A percentile compares a stretch with the other conserved stretches of the same genome.
Evolutionary conservation across 2,329 filamentous ascomycete genomes (phyloP).

Genomic region (Aspergillus felis): DNA sequence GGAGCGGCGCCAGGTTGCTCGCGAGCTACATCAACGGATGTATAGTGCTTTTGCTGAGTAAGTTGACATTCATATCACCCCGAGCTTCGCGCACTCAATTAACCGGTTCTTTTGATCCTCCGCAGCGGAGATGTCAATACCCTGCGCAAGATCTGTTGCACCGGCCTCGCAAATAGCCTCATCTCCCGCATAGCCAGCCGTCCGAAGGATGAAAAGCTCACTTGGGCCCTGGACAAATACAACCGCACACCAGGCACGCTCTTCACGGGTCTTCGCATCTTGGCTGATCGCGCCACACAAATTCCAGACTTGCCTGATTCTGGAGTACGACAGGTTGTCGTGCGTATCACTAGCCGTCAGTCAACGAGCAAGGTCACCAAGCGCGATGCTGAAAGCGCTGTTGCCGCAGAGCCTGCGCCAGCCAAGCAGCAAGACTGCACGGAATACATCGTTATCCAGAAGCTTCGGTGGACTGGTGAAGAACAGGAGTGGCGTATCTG

Average conservation of each 20-base stretch:
- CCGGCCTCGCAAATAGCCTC: constrained; percentile 35
- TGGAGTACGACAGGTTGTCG: constrained; percentile 38
- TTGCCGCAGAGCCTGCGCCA: constrained; percentile 10
- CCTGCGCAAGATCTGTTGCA: constrained; percentile 36
- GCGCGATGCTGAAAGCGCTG: constrained; percentile 1
- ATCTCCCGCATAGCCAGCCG: constrained; percentile 32
- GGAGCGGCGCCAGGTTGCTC: constrained; percentile 35
- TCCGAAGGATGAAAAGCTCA: constrained; percentile 25
- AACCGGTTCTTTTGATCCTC: constrained; percentile 13
- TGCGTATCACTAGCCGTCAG: constrained; percentile 38
- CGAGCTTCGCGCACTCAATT: constrained; percentile 6
- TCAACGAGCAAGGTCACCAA: constrained; percentile 25
- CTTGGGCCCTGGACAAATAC: constrained; percentile 38
- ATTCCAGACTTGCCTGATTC: constrained; percentile 38
- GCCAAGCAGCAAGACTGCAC: constrained; percentile 40
- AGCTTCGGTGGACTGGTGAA: constrained; percentile 39
- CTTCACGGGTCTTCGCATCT: constrained; percentile 35
- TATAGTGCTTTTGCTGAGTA: constrained; percentile 47
- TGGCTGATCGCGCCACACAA: constrained; percentile 40
- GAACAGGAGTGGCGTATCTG: constrained; percentile 48
- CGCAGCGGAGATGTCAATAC: constrained; percentile 33
- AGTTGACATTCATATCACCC: constrained; percentile 20
- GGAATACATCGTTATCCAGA: constrained; percentile 52
- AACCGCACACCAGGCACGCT: constrained; percentile 33
- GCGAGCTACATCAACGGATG: constrained; percentile 43